Evolutionary conservation across 1,139 yeast species (phyloP).

Genomic region (Yamadazyma blattariae): DNA sequence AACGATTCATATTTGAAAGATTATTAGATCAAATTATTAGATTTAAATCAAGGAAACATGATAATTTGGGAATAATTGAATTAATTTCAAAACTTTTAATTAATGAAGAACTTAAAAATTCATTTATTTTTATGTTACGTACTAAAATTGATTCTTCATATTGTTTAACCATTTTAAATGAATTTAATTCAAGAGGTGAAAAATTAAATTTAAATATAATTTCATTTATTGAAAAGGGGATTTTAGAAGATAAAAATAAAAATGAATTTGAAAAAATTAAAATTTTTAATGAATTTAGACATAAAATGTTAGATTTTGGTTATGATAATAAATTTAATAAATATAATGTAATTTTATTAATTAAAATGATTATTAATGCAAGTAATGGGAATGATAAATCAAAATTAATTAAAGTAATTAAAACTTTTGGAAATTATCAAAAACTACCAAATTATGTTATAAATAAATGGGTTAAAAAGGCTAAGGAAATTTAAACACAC

Average conservation of each 20-base stretch:
- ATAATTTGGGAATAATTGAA: not conserved
- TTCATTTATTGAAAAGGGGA: constrained; percentile 10
- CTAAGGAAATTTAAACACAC: too few species aligned
- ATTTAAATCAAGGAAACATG: constrained; percentile 8
- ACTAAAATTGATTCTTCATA: constrained; percentile 5
- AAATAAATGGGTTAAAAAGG: constrained; percentile 5
- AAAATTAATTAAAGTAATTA: constrained; percentile 1
- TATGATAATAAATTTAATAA: constrained; percentile 9
- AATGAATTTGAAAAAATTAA: constrained; percentile 4
- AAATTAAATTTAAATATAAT: constrained; percentile 6
- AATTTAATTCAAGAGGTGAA: constrained; percentile 6
- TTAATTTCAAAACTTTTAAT: not conserved
- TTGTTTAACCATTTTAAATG: constrained; percentile 4
- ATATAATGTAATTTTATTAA: constrained; percentile 7
- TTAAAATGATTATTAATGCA: constrained; percentile 6
- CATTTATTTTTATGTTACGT: constrained; percentile 1
- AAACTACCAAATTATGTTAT: constrained; percentile 7
- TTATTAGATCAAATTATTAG: constrained; percentile 6
- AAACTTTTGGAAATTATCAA: constrained; percentile 6
- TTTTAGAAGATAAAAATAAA: constrained; percentile 4
- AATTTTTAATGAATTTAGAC: constrained; percentile 8
- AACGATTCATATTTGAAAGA: constrained; percentile 3
- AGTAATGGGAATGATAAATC: not conserved
- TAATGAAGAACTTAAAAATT: not conserved
- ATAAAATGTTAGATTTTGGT: constrained; percentile 5